A percentile compares a stretch with the other conserved stretches of the same genome.
Evolutionary conservation across 805 yeast species (phyloP).

Genomic region (Yueomyces sinensis): DNA sequence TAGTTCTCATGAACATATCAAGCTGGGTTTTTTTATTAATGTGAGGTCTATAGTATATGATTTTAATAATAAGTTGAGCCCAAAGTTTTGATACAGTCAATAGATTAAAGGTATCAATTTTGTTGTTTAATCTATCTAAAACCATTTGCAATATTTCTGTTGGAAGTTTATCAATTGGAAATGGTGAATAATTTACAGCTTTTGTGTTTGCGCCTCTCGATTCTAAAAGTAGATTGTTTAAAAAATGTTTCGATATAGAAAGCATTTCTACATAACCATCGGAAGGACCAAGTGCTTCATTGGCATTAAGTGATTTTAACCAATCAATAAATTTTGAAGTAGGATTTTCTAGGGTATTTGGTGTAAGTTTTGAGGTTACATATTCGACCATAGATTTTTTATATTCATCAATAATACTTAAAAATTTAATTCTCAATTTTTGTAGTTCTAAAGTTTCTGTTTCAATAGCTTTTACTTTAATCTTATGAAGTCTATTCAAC

Average conservation of each 20-base stretch:
- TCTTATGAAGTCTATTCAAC: constrained; percentile 17
- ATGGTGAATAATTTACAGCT: constrained; percentile 3
- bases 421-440: constrained; percentile 13
- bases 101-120: constrained; percentile 43
- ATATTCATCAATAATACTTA: constrained; percentile 16
- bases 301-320: constrained; percentile 14
- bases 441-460: constrained; percentile 21
- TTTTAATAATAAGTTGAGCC: constrained; percentile 64
- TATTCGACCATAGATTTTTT: constrained; percentile 15
- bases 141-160: constrained; percentile 50
- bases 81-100: constrained; percentile 70
- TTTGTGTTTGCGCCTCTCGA: background rate
- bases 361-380: constrained; percentile 7
- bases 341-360: constrained; percentile 11
- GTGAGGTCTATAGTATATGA: constrained; percentile 80
- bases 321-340: constrained; percentile 13
- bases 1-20: constrained; percentile 28
- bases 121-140: constrained; percentile 49
- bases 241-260: background rate
- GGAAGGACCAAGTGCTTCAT: constrained; percentile 3
- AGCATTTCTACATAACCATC: background rate
- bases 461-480: constrained; percentile 21
- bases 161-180: constrained; percentile 28
- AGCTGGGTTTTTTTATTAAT: constrained; percentile 42
- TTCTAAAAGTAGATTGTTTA: background rate